Base-by-base conservation (phyloP, 441 rosid species). In the Biscutella auriculata region DNA sequence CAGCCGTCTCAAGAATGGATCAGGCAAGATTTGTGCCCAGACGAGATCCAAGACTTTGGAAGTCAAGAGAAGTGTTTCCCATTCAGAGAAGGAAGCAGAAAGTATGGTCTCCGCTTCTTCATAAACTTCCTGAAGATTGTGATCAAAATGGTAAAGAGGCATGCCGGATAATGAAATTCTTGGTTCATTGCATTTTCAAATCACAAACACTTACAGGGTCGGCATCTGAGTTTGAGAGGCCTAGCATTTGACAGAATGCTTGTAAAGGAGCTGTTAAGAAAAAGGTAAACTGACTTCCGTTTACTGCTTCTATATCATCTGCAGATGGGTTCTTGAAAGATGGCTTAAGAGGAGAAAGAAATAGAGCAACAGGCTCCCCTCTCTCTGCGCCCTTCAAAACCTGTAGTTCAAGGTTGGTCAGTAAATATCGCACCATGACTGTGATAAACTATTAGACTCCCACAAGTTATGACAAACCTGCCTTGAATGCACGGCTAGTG, bases 401-500 rank as follows among this genome's bases (percentile, higher is more conserved):
- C 97, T 88, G 82, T 21, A 76, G 69, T 49, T 46, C 25, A 70
- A 32, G 39, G 25, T 62, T 50, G 42, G 10, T 13, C 37, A 69
- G 61, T 17, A 25, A 56, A 43, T 29, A 37, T 43, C 2, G 52
- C 53, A 27, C 23, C 34, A 12, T 55, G 36, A 56, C 59, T 42
- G 4, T 15, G 49, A 45, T 25, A 45, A 64, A 70, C 34, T 46
- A 39, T 14, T 17, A 25, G 41, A 35, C 65, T 56, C 64, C 72
- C 19, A 17, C 8, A 55, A 48, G 92, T 78, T 86, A 79, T 74
- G 84, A 93, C 97, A 93, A 85, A 93, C 97, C 92, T 93, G 87
- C 96, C 97, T 93, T 93, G 97, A 87, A 93, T 84, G 96, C 92
- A 77, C 82, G 90, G 90, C 98, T 84, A 76, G 56, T 78, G 75